Base-by-base conservation (phyloP, 2,329 filamentous ascomycete genomes). In the Fusarium sp. region DNA sequence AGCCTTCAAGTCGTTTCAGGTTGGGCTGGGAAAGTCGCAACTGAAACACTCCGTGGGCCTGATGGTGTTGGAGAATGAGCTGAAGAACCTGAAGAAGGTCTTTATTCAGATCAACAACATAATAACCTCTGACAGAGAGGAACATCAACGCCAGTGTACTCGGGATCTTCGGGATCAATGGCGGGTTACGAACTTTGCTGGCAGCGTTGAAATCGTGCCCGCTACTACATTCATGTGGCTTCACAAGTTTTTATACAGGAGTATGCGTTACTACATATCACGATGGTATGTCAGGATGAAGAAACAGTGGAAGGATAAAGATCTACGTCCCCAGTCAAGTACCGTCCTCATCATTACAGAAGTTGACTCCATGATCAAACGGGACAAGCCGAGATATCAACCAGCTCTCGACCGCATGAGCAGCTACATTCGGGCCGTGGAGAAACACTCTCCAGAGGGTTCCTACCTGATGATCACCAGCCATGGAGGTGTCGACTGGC, bases 181-280 rank as follows among this genome's bases (percentile, higher is more conserved):
- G 63, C 42, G 58, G 54, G 34, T 24, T 13, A 65, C 63, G 16
- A 35, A 50, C 29, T 65, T 60, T n/a, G 54, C 63, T 34, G 54
- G 54, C 31, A 38, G n/a, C 3, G 63, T 65, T 22, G 54, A 66
- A 8, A 29, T 54, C 22, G 22, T 60, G 5, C 56, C 56, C 22
- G 42, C 63, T 11, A 22, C 50, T 4, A 20, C 18, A 7, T 56
- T 56, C 27, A 56, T 34, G 50, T 56, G 18, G 10, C 22, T 16
- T 27, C 45, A 16, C 45, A 24, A 24, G 45, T 14, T 27, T 16
- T 14, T 14, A 22, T 29, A 52, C n/a, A 27, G 45, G 24, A 24
- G 14, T 22, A 14, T 22, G 16, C 45, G 22, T 14, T 27, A 16
- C 45, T 7, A 18, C 22, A 27, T 27, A 16, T 52, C 45, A n/a